Conservation (phyloP, 352 stramenopile species). For the Globisporangium echinulatum region DNA sequence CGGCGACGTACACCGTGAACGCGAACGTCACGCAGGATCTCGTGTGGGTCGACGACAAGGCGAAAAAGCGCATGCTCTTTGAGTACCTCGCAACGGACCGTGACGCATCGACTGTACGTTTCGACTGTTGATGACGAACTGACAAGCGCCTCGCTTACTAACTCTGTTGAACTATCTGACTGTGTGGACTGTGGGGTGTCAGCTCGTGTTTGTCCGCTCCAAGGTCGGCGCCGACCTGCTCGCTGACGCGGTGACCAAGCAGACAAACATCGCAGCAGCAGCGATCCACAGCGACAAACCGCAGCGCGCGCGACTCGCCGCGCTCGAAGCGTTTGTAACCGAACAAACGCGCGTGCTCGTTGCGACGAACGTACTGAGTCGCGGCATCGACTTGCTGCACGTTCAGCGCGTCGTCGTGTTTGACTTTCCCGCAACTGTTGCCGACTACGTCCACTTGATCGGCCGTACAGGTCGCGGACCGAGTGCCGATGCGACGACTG, state of each 20-base stretch:
- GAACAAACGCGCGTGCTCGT: conserved; percentile 42
- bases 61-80: conserved; percentile 58
- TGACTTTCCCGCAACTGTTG: conserved; percentile 50
- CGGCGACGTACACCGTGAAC: conserved; percentile 17
- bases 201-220: conserved; percentile 76
- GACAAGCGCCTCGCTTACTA: background rate
- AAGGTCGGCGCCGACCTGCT: conserved; percentile 56
- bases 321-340: conserved; percentile 59
- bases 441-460: conserved; percentile 62
- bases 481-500: background rate
- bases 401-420: conserved; percentile 71
- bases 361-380: conserved; percentile 64
- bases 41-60: conserved; percentile 44
- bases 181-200: background rate
- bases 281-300: conserved; percentile 65
- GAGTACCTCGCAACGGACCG: conserved; percentile 23
- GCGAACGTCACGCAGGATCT: conserved; percentile 28
- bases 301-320: conserved; percentile 38
- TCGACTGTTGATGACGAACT: background rate
- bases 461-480: conserved; percentile 36
- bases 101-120: conserved; percentile 39
- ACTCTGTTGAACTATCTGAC: background rate
- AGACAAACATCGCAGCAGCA: conserved; percentile 22
- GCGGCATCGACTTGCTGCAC: conserved; percentile 59
- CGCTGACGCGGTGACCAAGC: conserved; percentile 40